These are phyloP conservation scores for Eremothecium sinecaudum DNA, from an alignment of 1,139 yeast species.

Conservation along the genomic window DNA sequence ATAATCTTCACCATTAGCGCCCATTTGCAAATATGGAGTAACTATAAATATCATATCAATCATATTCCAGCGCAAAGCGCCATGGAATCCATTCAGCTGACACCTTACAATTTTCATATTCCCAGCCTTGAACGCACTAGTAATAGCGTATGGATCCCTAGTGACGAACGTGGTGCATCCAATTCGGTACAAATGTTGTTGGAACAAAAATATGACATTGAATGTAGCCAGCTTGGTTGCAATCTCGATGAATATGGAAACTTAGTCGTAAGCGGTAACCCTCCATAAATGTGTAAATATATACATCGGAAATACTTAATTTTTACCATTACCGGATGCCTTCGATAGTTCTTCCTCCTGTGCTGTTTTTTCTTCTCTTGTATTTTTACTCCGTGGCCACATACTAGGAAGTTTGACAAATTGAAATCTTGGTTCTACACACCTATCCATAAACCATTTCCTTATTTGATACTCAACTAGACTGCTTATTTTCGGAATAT, in stretches of 20 bases:
- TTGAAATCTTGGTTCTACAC: slow-evolving; percentile 89
- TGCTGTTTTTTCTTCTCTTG: slow-evolving; percentile 36
- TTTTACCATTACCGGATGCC: slow-evolving; percentile 3
- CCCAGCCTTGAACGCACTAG: slow-evolving; percentile 10
- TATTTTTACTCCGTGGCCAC: slow-evolving; percentile 82
- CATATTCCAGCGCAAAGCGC: slow-evolving; percentile 9
- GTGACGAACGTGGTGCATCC: slow-evolving; percentile 30
- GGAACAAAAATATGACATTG: slow-evolving; percentile 22
- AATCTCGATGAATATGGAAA: slow-evolving; percentile 25
- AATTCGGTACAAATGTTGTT: slow-evolving; percentile 22
- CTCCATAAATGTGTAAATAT: slow-evolving; percentile 4
- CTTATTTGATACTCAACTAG: slow-evolving; percentile 73
- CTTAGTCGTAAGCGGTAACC: slow-evolving; percentile 3
- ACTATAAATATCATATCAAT: slow-evolving; percentile 15
- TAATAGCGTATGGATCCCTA: slow-evolving; percentile 33
- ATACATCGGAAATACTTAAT: neutral
- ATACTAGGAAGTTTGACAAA: slow-evolving; percentile 73
- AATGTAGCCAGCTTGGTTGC: slow-evolving; percentile 23
- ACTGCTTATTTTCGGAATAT: slow-evolving; percentile 84
- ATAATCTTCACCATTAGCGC: slow-evolving; percentile 35
- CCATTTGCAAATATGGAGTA: slow-evolving; percentile 33
- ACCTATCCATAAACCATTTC: slow-evolving; percentile 84
- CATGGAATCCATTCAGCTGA: slow-evolving; percentile 1
- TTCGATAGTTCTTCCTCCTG: slow-evolving; percentile 11
- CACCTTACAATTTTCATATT: slow-evolving; percentile 6